phyloP scores from a whole-genome alignment of 768 basidiomycete genomes.

The Boletus insuetus region DNA sequence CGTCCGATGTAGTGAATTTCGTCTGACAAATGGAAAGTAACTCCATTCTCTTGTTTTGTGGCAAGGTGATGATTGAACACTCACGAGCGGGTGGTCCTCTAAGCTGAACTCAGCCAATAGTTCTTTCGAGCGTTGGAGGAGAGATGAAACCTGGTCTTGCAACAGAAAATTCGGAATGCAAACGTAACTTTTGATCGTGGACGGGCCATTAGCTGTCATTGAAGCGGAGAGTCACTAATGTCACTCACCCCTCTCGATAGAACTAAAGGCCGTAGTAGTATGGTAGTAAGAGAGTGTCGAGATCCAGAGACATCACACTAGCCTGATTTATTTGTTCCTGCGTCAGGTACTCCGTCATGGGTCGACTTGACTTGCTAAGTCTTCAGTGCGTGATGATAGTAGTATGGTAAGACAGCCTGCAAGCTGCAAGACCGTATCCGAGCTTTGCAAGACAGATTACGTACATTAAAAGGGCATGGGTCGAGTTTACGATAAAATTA shows the following conservation, averaged over 20 bases:
- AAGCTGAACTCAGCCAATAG: slow-evolving; percentile 78
- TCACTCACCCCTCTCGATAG: slow-evolving; percentile 52
- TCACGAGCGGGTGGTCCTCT: slow-evolving; percentile 76
- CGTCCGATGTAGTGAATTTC: slow-evolving; percentile 78
- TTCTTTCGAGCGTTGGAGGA: slow-evolving; percentile 69
- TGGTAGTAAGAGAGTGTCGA: not conserved
- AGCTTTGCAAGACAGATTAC: too few relatives aligned
- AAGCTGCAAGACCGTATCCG: too few relatives aligned
- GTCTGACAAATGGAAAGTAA: slow-evolving; percentile 49
- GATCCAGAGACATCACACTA: slow-evolving; percentile 8
- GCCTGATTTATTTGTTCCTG: slow-evolving; percentile 60
- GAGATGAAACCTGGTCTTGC: slow-evolving; percentile 50
- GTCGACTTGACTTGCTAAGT: not conserved
- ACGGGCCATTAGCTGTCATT: not conserved
- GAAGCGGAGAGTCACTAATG: not conserved
- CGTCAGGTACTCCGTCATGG: slow-evolving; percentile 44
- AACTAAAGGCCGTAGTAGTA: slow-evolving; percentile 39
- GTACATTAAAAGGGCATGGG: not conserved
- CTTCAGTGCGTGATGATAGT: not conserved
- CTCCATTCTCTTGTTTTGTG: not conserved
- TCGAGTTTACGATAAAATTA: slow-evolving; percentile 13
- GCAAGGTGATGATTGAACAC: slow-evolving; percentile 16
- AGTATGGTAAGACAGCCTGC: too few relatives aligned
- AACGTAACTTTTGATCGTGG: slow-evolving; percentile 57
- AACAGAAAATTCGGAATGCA: slow-evolving; percentile 72